These are phyloP conservation scores for Diplotaxis tenuifolia DNA, from an alignment of 345 rosid genomes.

Conservation along the genomic window DNA sequence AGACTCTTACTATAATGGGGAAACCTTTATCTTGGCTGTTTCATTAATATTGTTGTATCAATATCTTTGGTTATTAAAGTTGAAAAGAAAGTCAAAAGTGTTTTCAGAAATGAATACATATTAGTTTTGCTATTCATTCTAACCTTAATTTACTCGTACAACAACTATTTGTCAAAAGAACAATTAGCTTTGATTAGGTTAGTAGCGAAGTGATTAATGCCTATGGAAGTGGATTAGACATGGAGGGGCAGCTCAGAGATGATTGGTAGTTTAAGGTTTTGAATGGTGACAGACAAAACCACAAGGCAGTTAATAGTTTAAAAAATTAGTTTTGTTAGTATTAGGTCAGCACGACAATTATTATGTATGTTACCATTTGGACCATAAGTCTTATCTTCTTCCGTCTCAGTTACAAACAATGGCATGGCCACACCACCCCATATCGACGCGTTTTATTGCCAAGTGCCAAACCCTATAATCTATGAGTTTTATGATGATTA, in stretches of 20 bases:
- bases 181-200: neutral
- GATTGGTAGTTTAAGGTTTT: neutral
- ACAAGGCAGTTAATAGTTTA: too few relatives aligned
- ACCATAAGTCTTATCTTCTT: neutral
- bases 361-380: neutral
- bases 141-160: neutral
- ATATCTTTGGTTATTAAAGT: neutral
- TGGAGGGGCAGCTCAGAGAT: too few relatives aligned
- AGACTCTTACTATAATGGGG: neutral
- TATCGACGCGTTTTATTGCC: neutral
- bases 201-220: neutral
- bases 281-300: neutral
- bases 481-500: neutral
- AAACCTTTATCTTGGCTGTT: neutral
- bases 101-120: neutral
- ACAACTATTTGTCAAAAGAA: neutral
- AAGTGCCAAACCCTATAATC: neutral
- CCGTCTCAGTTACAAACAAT: neutral
- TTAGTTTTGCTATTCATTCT: neutral
- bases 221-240: neutral
- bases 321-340: neutral
- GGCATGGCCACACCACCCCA: neutral
- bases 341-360: too few relatives aligned
- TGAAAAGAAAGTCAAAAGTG: neutral
- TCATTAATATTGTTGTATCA: neutral